Base-by-base conservation (phyloP, 768 basidiomycete species). In the Suillus fuscotomentosus region DNA sequence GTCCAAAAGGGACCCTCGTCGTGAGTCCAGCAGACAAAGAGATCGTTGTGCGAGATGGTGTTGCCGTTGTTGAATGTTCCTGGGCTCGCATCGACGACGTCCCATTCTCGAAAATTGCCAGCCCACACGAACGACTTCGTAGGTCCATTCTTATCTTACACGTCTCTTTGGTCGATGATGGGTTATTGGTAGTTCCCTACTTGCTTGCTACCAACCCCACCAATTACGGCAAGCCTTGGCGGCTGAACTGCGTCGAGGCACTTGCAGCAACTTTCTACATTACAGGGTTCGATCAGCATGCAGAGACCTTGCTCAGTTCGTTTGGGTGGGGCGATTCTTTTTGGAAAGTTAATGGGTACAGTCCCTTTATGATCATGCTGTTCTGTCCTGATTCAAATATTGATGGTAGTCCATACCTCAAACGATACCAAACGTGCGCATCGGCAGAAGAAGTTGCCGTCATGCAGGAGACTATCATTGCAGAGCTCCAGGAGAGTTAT, bases 41-140 rank as follows among this genome's bases (percentile, higher is more conserved):
- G 5, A 86, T 96, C 63, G 80, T 99, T 10, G 79, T 84, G 0
- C 80, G 82, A 53, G 80, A 81, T 41, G 97, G 97, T 0, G 78
- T 98, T 6, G 97, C 97, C 1, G 97, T 99, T n/a, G 94, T 99
- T 2, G 97, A 99, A 73, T 99, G 97, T 74, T 97, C 94, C 4
- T 99, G 97, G 97, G 97, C 97, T 1, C 86, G 95, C 24, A 77
- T 99, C 9, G 94, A 94, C 54, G 97, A 99, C 63, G 89, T 99
- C 9, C 97, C 97, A 1, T 99, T 97, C 73, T 80, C 83, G 60
- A 99, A 98, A 79, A 97, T 99, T 67, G 84, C 91, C 6, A 94
- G 93, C 68, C 95, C 97, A 1, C 85, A 99, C 69, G 97, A 99
- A 80, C 84, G 97, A 10, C 73, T 99, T 51, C 72, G 96, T 97